Base-by-base conservation (phyloP, 257 asterid genomes). In the Nicotiana otophora region DNA sequence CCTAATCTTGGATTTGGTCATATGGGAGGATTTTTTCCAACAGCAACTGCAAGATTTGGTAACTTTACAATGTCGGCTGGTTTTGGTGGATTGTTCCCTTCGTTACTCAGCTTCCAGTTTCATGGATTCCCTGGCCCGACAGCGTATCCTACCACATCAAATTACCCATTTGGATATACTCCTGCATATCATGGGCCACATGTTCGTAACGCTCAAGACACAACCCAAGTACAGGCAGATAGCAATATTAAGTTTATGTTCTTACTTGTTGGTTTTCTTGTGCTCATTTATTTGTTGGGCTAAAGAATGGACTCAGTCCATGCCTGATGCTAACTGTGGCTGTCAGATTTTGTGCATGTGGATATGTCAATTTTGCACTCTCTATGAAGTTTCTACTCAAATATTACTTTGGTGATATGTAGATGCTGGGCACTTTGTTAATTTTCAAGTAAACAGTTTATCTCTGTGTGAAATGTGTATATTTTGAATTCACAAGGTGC, bases 61-160 rank as follows among this genome's bases (percentile, higher is more conserved):
- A 92, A 90, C 84, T 82, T 82, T 30, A 86, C 97, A 1, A 86
- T 94, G 16, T 93, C 97, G 9, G 87, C 95, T 17, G 81, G 93
- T 48, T 91, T 93, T 64, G 92, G 94, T 2, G 91, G 84, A 80
- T 74, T 90, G 63, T 79, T 94, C 14, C 96, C 97, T 1, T 88
- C 95, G 58, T 66, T 93, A 60, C 90, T 93, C 83, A 93, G 86
- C 89, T 90, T 90, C 19, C 97, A 91, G 87, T 90, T 88, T 74
- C 88, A 93, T 34, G 93, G 94, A 7, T 88, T 88, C 80, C 89
- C 92, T 48, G 97, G 91, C 78, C 95, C 96, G 19, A 91, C 95
- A 16, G 93, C 89, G 3, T 93, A 94, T 66, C 80, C 80, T 74
- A 74, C 80, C 4, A 3, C 63, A 26, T 51, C 80, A 48, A 74